Evolutionary conservation across 2,329 filamentous ascomycete species (phyloP).

Genomic region (Cladosporium colombiae): DNA sequence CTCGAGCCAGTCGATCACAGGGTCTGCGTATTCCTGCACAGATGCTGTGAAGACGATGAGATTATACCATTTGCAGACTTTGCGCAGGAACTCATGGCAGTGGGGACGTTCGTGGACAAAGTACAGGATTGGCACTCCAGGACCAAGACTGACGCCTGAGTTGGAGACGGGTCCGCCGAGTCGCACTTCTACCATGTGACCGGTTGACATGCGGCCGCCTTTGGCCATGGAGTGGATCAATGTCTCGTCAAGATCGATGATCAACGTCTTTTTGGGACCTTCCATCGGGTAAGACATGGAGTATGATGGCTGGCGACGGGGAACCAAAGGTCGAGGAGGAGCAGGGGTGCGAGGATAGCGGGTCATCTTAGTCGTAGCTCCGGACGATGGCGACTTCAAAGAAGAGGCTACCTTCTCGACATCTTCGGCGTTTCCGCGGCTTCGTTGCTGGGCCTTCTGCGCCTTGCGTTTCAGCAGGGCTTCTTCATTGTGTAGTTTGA

Average conservation of each 20-base stretch:
- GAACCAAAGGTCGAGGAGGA: constrained; percentile 86
- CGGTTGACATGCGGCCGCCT: constrained; percentile 90
- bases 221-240: constrained; percentile 98
- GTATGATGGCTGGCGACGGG: constrained; percentile 86
- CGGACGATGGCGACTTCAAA: constrained; percentile 88
- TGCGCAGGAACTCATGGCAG: constrained; percentile 93
- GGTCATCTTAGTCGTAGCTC: constrained; percentile 59
- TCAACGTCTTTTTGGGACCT: constrained; percentile 83
- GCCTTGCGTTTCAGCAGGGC: constrained; percentile 61
- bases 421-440: constrained; percentile 35
- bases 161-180: constrained; percentile 26
- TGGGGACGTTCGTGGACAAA: constrained; percentile 98
- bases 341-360: constrained; percentile 89
- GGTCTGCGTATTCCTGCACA: constrained; percentile 97
- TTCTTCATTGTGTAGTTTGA: constrained; percentile 84
- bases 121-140: constrained; percentile 94
- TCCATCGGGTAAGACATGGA: constrained; percentile 60
- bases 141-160: constrained; percentile 55
- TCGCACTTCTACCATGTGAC: constrained; percentile 94
- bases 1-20: constrained; percentile 98
- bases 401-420: constrained; percentile 63
- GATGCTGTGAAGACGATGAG: constrained; percentile 95
- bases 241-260: constrained; percentile 94
- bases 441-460: constrained; percentile 52
- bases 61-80: constrained; percentile 97